These are phyloP conservation scores for Diaporthe amygdali DNA, from an alignment of 2,329 filamentous ascomycete species.

Conservation along the genomic window DNA sequence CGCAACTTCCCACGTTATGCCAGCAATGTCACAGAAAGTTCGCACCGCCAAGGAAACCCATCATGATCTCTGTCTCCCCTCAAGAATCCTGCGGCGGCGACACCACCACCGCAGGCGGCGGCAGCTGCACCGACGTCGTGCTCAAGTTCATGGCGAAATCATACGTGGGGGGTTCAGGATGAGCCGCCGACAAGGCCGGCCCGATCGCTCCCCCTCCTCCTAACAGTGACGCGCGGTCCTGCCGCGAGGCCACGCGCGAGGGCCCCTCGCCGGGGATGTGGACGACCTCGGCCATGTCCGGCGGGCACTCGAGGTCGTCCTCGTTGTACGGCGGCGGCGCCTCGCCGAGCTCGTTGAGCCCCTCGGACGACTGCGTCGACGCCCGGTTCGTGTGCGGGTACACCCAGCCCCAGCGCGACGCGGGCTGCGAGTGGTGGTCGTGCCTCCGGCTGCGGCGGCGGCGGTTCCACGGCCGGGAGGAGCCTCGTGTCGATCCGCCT, in stretches of 20 bases:
- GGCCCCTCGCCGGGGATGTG: neutral
- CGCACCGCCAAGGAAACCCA: no score
- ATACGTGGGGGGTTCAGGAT: constrained; percentile 5
- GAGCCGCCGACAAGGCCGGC: neutral
- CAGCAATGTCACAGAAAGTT: neutral
- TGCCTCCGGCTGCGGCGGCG: neutral
- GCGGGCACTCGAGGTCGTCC: neutral
- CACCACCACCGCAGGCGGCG: neutral
- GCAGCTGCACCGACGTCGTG: neutral
- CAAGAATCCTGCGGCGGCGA: neutral
- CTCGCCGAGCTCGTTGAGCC: constrained; percentile 34
- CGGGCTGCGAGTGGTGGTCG: neutral
- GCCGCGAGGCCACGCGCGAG: neutral
- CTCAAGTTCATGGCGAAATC: neutral
- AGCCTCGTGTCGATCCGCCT: neutral
- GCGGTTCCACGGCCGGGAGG: neutral
- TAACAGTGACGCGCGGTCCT: neutral
- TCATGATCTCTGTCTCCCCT: neutral
- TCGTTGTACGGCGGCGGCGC: constrained; percentile 32
- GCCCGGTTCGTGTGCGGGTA: neutral
- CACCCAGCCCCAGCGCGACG: constrained; percentile 7
- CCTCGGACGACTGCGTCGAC: constrained; percentile 25
- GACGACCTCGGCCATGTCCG: neutral
- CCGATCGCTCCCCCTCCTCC: neutral
- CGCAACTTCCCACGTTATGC: neutral